Evolutionary conservation across 306 rosid species (phyloP).

Genomic region (Quercus mongolica): DNA sequence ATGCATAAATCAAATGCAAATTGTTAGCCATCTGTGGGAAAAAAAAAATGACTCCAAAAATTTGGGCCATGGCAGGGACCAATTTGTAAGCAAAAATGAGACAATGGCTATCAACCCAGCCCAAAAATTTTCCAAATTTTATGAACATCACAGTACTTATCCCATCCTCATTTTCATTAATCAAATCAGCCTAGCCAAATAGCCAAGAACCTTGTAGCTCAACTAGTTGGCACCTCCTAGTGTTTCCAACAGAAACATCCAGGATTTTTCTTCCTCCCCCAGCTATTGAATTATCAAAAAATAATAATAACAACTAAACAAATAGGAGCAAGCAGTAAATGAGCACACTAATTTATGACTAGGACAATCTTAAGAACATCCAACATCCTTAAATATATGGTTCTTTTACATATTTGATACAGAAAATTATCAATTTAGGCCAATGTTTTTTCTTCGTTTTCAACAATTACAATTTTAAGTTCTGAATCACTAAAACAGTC

Average conservation of each 20-base stretch:
- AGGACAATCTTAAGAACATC: not conserved
- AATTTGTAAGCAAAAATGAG: not conserved
- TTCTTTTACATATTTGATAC: not conserved
- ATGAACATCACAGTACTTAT: not conserved
- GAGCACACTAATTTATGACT: not conserved
- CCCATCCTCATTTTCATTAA: not conserved
- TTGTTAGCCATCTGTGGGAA: not conserved
- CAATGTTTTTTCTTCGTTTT: not conserved
- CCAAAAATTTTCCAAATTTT: not conserved
- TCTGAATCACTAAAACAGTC: not conserved
- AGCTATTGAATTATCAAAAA: too few species aligned
- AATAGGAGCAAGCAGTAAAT: not conserved
- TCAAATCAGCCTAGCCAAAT: not conserved
- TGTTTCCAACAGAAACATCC: too few species aligned
- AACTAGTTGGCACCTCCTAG: too few species aligned
- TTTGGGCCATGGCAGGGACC: not conserved
- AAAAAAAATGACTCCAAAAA: not conserved
- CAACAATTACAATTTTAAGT: not conserved
- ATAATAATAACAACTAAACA: not conserved
- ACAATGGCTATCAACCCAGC: not conserved
- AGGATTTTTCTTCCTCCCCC: too few species aligned
- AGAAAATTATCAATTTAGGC: not conserved
- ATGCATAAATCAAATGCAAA: not conserved
- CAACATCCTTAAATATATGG: not conserved
- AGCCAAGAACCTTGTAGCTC: too few species aligned